Conservation (phyloP, 768 basidiomycete species). For the Xanthoconium purpureum region DNA sequence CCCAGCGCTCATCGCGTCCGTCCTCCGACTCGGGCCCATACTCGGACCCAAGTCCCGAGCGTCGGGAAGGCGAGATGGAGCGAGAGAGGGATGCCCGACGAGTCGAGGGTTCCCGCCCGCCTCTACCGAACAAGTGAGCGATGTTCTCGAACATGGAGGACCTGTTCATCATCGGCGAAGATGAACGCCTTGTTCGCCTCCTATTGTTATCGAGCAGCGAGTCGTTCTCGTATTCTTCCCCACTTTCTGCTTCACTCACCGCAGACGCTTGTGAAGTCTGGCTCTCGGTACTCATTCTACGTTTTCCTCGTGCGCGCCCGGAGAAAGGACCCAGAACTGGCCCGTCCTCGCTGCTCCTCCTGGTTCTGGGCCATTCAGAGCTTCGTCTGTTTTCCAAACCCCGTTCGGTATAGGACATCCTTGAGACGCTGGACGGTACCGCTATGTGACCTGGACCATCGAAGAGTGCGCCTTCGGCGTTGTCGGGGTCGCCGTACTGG, state of each 20-base stretch:
- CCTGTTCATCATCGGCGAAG: slow-evolving; percentile 39
- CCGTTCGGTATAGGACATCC: slow-evolving; percentile 65
- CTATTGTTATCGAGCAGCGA: slow-evolving; percentile 27
- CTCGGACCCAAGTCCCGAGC: slow-evolving; percentile 58
- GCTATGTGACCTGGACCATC: slow-evolving; percentile 64
- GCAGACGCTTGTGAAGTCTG: slow-evolving; percentile 37
- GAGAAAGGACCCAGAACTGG: slow-evolving; percentile 22
- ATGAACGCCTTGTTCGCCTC: slow-evolving; percentile 31
- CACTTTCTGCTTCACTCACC: slow-evolving; percentile 37
- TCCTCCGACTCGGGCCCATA: slow-evolving; percentile 53
- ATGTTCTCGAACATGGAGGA: slow-evolving; percentile 59
- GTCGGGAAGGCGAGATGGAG: slow-evolving; percentile 46
- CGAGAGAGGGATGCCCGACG: slow-evolving; percentile 58
- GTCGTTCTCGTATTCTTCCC: slow-evolving; percentile 38
- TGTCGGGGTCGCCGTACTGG: slow-evolving; percentile 48
- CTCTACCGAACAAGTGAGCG: slow-evolving; percentile 62
- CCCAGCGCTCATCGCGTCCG: slow-evolving; percentile 79
- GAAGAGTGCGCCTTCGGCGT: slow-evolving; percentile 67
- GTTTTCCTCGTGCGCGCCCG: slow-evolving; percentile 30
- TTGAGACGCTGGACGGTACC: slow-evolving; percentile 76
- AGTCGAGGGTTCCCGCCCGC: slow-evolving; percentile 38
- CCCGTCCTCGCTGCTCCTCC: slow-evolving; percentile 51
- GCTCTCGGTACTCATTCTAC: slow-evolving; percentile 47
- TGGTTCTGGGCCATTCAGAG: slow-evolving; percentile 47
- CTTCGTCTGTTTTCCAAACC: slow-evolving; percentile 46